These are phyloP conservation scores for Bryoglossum gracile DNA, from an alignment of 495 filamentous ascomycete species.

Conservation along the genomic window DNA sequence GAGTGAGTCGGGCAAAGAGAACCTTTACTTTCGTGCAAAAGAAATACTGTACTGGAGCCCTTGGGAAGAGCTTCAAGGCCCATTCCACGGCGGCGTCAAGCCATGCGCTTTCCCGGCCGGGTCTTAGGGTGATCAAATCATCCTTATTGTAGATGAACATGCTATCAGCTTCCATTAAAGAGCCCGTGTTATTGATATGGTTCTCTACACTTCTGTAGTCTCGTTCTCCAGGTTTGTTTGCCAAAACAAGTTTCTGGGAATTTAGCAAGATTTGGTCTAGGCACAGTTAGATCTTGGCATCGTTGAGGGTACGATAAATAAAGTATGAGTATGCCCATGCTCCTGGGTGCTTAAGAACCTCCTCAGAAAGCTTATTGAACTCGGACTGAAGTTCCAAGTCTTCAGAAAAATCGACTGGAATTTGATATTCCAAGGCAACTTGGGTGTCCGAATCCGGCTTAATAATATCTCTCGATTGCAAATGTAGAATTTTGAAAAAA, in stretches of 20 bases:
- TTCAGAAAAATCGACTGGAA: too few species aligned
- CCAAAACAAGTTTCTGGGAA: conserved; percentile 1
- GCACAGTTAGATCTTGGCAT: too few species aligned
- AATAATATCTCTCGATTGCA: too few species aligned
- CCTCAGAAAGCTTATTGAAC: too few species aligned
- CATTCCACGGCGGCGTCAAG: conserved; percentile 32
- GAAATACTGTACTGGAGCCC: conserved; percentile 2
- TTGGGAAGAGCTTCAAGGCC: conserved; percentile 17
- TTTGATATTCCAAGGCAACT: too few species aligned
- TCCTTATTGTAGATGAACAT: conserved; percentile 26
- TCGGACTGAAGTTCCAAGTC: too few species aligned
- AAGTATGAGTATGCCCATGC: too few species aligned
- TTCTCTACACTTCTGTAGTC: conserved; percentile 25
- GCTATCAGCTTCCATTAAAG: conserved; percentile 24
- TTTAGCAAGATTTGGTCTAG: background rate
- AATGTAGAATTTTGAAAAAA: too few species aligned
- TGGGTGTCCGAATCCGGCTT: too few species aligned
- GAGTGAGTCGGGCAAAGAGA: too few species aligned
- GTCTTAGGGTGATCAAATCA: conserved; percentile 30
- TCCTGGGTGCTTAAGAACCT: too few species aligned
- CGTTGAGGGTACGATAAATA: too few species aligned
- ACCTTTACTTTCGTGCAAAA: conserved; percentile 16
- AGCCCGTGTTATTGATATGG: conserved; percentile 28
- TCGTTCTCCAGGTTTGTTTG: conserved; percentile 19
- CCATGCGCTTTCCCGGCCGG: conserved; percentile 29